These are phyloP conservation scores for Trichoderma hamatum DNA, from an alignment of 2,329 filamentous ascomycete species.

Conservation along the genomic window DNA sequence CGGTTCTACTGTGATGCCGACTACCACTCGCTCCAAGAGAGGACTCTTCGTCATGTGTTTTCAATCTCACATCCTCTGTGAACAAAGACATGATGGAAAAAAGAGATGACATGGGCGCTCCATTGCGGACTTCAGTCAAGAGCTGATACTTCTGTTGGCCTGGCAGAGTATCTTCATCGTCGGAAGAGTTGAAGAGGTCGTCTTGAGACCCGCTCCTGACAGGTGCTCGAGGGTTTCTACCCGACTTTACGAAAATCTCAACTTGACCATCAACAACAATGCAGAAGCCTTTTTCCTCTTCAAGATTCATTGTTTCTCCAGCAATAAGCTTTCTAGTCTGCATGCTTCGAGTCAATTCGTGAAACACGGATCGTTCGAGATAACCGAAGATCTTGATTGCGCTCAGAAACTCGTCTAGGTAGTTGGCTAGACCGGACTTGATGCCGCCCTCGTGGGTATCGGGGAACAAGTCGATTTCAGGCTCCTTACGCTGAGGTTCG, in stretches of 20 bases:
- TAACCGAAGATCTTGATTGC: constrained; percentile 99
- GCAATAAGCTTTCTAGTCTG: constrained; percentile 96
- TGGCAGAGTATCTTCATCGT: constrained; percentile 69
- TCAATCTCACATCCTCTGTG: constrained; percentile 88
- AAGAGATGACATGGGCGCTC: constrained; percentile 95
- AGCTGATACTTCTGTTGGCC: constrained; percentile 88
- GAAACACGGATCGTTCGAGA: constrained; percentile 92
- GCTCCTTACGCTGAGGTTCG: constrained; percentile 93
- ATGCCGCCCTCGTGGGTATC: constrained; percentile 87
- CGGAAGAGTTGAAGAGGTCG: constrained; percentile 48
- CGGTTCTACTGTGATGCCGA: constrained; percentile 39
- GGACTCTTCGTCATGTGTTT: constrained; percentile 65
- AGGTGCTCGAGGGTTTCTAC: constrained; percentile 52
- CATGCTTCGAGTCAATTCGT: constrained; percentile 97
- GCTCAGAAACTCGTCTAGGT: constrained; percentile 95
- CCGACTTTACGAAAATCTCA: constrained; percentile 97
- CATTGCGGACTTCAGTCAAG: constrained; percentile 95
- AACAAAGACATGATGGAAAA: constrained; percentile 98
- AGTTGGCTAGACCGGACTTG: constrained; percentile 92
- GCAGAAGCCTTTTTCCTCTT: constrained; percentile 98
- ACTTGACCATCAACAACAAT: constrained; percentile 95
- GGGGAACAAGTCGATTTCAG: constrained; percentile 91
- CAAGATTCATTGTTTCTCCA: constrained; percentile 89
- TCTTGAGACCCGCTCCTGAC: constrained; percentile 31
- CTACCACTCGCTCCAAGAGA: constrained; percentile 31